Evolutionary conservation across 495 filamentous ascomycete genomes (phyloP).

Genomic region (Saxophila tyrrhenica): DNA sequence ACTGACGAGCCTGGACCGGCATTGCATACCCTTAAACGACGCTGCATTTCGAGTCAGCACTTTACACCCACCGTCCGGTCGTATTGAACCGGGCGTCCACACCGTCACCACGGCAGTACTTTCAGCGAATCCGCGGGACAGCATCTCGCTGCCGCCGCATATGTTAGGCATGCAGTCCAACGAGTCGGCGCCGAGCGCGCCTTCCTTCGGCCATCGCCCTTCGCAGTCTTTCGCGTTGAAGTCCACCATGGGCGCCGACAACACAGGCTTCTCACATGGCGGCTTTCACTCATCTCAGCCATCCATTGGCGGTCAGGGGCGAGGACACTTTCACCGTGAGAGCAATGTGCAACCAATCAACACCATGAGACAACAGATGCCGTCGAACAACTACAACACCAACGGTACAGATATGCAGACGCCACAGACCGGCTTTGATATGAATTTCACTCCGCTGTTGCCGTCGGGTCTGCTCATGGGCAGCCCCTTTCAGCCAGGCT

Average conservation of each 20-base stretch:
- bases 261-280: constrained; percentile 83
- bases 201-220: constrained; percentile 44
- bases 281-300: constrained; percentile 70
- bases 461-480: constrained; percentile 90
- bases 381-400: constrained; percentile 42
- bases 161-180: constrained; percentile 80
- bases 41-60: not conserved
- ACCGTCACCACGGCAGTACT: constrained; percentile 56
- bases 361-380: constrained; percentile 42
- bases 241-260: constrained; percentile 55
- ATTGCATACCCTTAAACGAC: too few species aligned
- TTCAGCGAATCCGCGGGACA: constrained; percentile 58
- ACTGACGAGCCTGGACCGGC: not conserved
- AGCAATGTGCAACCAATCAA: constrained; percentile 90
- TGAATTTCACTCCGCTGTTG: constrained; percentile 95
- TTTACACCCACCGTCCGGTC: constrained; percentile 6
- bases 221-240: constrained; percentile 42
- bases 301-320: constrained; percentile 60
- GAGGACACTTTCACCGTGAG: constrained; percentile 62
- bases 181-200: constrained; percentile 43
- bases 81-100: not conserved
- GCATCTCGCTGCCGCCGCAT: constrained; percentile 62
- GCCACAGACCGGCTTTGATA: constrained; percentile 82
- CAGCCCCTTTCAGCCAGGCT: constrained; percentile 93
- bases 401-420: constrained; percentile 63